Percentiles rank a stretch among this genome's conserved stretches.
Evolutionary conservation across 352 stramenopile genomes (phyloP).

Genomic region (Vaucheria bursata): DNA sequence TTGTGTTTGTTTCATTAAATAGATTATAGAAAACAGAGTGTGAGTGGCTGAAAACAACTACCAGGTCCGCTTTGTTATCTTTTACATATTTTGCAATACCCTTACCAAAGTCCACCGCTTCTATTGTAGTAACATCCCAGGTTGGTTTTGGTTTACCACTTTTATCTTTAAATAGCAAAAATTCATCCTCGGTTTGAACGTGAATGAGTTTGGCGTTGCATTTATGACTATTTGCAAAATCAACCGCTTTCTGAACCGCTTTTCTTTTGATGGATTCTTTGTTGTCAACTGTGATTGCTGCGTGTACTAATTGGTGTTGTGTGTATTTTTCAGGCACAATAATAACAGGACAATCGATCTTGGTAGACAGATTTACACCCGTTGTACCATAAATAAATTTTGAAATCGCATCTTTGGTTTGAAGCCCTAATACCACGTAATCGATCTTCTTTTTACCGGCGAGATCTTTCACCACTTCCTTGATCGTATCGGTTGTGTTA

Average conservation of each 20-base stretch:
- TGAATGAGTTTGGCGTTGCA: neutral
- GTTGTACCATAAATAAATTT: neutral
- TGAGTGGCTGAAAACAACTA: neutral
- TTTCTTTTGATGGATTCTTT: neutral
- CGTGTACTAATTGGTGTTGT: neutral
- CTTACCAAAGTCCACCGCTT: neutral
- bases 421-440: neutral
- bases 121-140: neutral
- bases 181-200: neutral
- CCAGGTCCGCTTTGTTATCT: neutral
- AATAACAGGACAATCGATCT: neutral
- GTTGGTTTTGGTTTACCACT: neutral
- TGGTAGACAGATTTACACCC: neutral
- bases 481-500: neutral
- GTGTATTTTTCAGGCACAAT: neutral
- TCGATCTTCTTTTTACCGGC: neutral
- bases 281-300: neutral
- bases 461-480: neutral
- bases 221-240: neutral
- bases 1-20: slow-evolving; percentile 1
- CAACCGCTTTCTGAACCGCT: neutral
- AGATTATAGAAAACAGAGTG: neutral
- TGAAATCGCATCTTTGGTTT: neutral
- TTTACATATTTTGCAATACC: neutral
- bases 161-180: neutral